Base-by-base conservation (phyloP, 495 filamentous ascomycete species). In the Penicillium arizonense region DNA sequence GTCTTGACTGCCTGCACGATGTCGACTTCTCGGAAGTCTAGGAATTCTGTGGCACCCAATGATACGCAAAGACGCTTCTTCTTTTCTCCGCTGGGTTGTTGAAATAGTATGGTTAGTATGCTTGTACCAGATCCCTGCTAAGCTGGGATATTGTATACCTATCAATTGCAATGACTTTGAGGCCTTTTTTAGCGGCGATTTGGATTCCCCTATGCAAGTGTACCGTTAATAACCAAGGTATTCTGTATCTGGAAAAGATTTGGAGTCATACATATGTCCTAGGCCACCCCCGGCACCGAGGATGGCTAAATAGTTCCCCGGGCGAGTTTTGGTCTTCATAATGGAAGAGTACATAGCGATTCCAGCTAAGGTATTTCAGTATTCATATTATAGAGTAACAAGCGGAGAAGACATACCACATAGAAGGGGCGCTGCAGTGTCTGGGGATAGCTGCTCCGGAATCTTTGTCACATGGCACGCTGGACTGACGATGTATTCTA, bases 331-430 rank as follows among this genome's bases (percentile, higher is more conserved):
- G 6, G 71, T 70, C 50, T 75, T 75, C 50, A 69, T 67, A 43
- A 77, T 74, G 7, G 74, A 74, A n/a, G 71, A 74, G 47, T 75
- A 77, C 74, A 76, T 75, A 7, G 73, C 70, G 34, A 77, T 73
- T 11, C 74, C 74, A 42, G 74, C 72, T 69, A 35, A 8, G 3
- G 9, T 2, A 39, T 62, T 26, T 30, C 28, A 62, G 46, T 20
- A 1, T 36, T 20, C 10, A 36, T 16, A 41, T 5, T 16, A 18
- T 12, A 13, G 5, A 20, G 5, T 2, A 0, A 24, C 1, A 28
- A 44, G 34, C 26, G 13, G 1, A 11, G 4, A 6, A 1, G 13
- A 50, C 67, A 49, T 63, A 75, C 72, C 72, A 45, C 72, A 76
- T 40, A 76, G 55, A 40, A 76, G 58, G 41, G 72, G 72, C 1